Evolutionary conservation across 1,284 basidiomycete genomes (phyloP), one percentile per base, ranked within the genome.

Genomic region (Ustilago hordei): DNA sequence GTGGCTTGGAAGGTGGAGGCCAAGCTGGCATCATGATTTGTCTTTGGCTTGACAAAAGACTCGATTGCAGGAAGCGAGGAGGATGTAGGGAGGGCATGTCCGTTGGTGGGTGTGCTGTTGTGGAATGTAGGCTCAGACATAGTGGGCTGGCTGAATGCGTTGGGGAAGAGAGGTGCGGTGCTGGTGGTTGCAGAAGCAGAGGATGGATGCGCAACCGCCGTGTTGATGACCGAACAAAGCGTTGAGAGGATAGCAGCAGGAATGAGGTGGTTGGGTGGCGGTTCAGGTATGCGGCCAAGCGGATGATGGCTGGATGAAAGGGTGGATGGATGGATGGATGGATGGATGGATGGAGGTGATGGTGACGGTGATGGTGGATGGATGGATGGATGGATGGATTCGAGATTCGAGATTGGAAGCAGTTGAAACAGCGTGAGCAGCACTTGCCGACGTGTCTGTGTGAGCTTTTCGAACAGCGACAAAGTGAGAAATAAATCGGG

Each of bases 81-180:
- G 34, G 58, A 39, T 15, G 55, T n/a, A 13, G 45, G 55, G 45
- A 8, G 15, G 28, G 36, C 47, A 61, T 66, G 67, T 3, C 72
- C 72, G 45, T 75, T 75, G 53, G 54, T 54, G 19, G 58, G 60
- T 45, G 45, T 59, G 7, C 35, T 31, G 9, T 41, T 31, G 45
- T 50, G 32, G 36, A 57, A 52, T 11, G 55, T 32, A 13, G 34
- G 45, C 60, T 75, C 72, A 38, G 72, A 69, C 72, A 75, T 75
- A 56, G 5, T 35, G 56, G 56, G 32, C 5, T 13, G 34, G 23
- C 23, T 43, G 52, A 15, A 1, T 17, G 7, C 34, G 36, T 28
- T 19, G 45, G 28, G 12, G 28, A 13, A 13, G 48, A 12, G 48
- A 31, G 31, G 48, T 23, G 15, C 28, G 48, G 28, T 28, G 23